Evolutionary conservation across 1,284 basidiomycete species (phyloP).

Genomic region (Phaffia rhodozyma): DNA sequence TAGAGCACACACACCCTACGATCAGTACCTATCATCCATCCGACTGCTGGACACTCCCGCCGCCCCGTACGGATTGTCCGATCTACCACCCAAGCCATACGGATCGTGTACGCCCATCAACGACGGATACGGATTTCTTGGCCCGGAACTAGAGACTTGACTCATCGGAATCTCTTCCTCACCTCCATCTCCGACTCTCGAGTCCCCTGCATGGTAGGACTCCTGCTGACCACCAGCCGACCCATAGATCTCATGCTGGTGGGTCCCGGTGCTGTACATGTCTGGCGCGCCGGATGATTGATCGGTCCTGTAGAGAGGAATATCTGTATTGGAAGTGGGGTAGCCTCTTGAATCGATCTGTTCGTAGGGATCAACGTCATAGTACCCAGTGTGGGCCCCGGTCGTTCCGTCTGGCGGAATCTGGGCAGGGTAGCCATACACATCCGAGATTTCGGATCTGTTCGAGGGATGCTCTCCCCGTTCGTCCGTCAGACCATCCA

Average conservation of each 20-base stretch:
- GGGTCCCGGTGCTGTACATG: no score
- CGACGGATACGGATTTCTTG: no score
- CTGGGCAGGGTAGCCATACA: constrained; percentile 5
- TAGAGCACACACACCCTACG: neutral
- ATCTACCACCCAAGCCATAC: neutral
- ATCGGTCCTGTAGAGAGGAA: no score
- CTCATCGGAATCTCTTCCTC: no score
- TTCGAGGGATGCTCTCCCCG: neutral
- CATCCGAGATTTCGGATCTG: neutral
- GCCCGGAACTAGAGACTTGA: no score
- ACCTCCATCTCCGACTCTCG: no score
- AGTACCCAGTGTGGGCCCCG: neutral
- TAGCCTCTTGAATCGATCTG: neutral
- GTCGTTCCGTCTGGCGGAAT: neutral
- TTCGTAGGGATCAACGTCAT: neutral
- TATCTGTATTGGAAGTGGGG: neutral
- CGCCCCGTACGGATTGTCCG: neutral
- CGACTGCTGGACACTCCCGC: neutral
- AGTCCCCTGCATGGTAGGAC: no score
- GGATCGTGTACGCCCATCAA: neutral
- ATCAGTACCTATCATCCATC: neutral
- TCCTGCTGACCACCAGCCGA: no score
- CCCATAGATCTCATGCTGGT: no score
- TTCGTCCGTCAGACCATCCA: neutral
- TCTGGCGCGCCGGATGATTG: no score